Conservation (phyloP, 192 early-diverging fungal species). For the Fimicolochytrium jonesii region DNA sequence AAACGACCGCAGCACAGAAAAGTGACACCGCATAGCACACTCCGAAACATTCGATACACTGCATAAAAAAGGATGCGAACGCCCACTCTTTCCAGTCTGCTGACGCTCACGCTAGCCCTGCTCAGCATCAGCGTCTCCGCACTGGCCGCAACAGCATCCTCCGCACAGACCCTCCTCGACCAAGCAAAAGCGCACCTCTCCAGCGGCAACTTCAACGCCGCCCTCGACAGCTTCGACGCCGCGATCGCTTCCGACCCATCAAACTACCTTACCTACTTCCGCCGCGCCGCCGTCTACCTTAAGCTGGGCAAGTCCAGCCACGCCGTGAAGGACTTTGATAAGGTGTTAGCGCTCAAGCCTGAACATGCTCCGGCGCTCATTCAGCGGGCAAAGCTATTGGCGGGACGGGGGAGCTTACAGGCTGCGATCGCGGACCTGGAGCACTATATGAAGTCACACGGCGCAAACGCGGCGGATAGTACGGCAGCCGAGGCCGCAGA, state of each 20-base stretch:
- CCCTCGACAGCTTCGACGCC: slow-evolving; percentile 56
- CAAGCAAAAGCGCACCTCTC: slow-evolving; percentile 37
- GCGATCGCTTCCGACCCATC: slow-evolving; percentile 70
- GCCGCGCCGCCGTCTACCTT: slow-evolving; percentile 79
- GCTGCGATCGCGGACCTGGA: slow-evolving; percentile 62
- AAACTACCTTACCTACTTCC: slow-evolving; percentile 84
- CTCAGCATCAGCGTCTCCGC: too few species aligned
- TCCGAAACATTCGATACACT: too few species aligned
- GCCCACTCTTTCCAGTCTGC: too few species aligned
- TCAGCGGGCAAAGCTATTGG: slow-evolving; percentile 67
- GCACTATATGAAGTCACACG: slow-evolving; percentile 26
- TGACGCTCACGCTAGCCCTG: too few species aligned
- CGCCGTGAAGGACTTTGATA: slow-evolving; percentile 79
- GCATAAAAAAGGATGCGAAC: too few species aligned
- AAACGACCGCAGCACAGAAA: too few species aligned
- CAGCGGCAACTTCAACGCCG: slow-evolving; percentile 47
- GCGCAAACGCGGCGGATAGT: slow-evolving; percentile 26
- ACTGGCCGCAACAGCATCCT: not conserved
- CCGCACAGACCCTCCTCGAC: slow-evolving; percentile 25
- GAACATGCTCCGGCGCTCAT: slow-evolving; percentile 76
- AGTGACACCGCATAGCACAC: too few species aligned
- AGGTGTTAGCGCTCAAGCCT: slow-evolving; percentile 72
- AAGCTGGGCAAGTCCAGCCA: slow-evolving; percentile 63
- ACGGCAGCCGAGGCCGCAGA: slow-evolving; percentile 24
- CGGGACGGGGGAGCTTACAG: slow-evolving; percentile 63